Evolutionary conservation across 331 rosid species (phyloP).

Genomic region (Stylosanthes scabra): DNA sequence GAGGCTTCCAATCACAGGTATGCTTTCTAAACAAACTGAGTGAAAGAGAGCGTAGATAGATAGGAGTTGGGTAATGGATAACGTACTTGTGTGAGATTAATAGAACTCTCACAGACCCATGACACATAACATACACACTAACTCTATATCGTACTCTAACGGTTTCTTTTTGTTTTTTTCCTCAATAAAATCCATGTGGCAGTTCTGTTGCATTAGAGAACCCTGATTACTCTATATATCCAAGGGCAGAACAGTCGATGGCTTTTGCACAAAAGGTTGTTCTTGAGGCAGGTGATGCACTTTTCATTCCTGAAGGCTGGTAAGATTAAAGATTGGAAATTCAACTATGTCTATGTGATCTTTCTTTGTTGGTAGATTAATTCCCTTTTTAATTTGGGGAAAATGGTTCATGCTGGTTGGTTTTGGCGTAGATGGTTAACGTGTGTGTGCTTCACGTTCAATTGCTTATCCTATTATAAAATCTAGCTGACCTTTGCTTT

Average conservation of each 20-base stretch:
- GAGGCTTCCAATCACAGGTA: slow-evolving; percentile 98
- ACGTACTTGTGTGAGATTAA: slow-evolving; percentile 11
- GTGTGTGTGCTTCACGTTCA: slow-evolving; percentile 18
- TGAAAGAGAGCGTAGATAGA: slow-evolving; percentile 12
- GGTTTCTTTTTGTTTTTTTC: slow-evolving; percentile 15
- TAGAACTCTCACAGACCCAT: slow-evolving; percentile 9
- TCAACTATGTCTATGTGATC: slow-evolving; percentile 30
- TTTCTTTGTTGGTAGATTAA: slow-evolving; percentile 29
- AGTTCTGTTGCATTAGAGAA: slow-evolving; percentile 81
- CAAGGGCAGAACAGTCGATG: slow-evolving; percentile 74
- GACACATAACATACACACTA: background rate
- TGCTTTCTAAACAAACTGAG: background rate
- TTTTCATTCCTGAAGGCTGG: slow-evolving; percentile 99
- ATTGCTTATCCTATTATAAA: slow-evolving; percentile 27
- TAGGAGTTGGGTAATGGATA: slow-evolving; percentile 7
- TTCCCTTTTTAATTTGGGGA: slow-evolving; percentile 23
- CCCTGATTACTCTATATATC: slow-evolving; percentile 74
- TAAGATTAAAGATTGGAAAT: slow-evolving; percentile 53
- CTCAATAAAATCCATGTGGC: slow-evolving; percentile 42
- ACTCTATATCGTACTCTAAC: slow-evolving; percentile 32
- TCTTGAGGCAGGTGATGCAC: slow-evolving; percentile 92
- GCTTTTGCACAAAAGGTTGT: slow-evolving; percentile 68
- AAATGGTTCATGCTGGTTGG: slow-evolving; percentile 27
- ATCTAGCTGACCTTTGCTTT: background rate
- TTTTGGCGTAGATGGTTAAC: slow-evolving; percentile 12